Base-by-base conservation (phyloP, 2,329 filamentous ascomycete genomes). In the Dendryphion nanum region DNA sequence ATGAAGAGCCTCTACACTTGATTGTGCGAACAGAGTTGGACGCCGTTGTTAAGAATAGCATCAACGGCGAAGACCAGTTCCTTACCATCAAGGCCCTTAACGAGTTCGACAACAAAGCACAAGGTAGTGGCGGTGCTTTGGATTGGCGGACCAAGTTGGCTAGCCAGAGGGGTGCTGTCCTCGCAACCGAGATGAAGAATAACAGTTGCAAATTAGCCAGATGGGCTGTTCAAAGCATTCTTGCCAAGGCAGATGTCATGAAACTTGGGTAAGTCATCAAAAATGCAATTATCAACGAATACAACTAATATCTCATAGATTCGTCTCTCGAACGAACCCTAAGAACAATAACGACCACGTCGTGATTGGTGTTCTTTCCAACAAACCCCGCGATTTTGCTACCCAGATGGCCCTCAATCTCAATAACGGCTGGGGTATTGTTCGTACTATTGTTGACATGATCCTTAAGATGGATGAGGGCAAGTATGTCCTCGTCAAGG, bases 101-200 rank as follows among this genome's bases (percentile, higher is more conserved):
- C 76, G 93, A 98, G 75, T 98, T 97, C 65, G 93, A 98, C 75
- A 89, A 82, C 81, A 96, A 95, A 77, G 93, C 93, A 17, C 90
- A 94, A 67, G 93, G 93, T 55, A 88, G 87, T 52, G 93, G 93
- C 53, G 89, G 91, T 50, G 93, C 93, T 38, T 79, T 98, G 36
- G 93, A 98, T 78, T 98, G 93, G 93, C 81, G 93, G 66, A 85
- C 83, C 53, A 98, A 98, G 80, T 81, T 98, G 44, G 86, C 87
- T 49, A 89, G 84, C 57, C 90, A 96, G 75, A 86, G 93, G 60
- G 93, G 93, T 82, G 93, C 93, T 40, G 91, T 98, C 30, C 86
- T 98, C 18, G 93, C 93, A 15, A 98, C 93, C 10, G 93, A 98
- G 76, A 98, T 98, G 93, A 98, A 98, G 87, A 98, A 98, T 82